Evolutionary conservation across 2,329 filamentous ascomycete species (phyloP), one percentile per base, ranked within the genome.

Genomic region (Trichoderma koningiopsis): DNA sequence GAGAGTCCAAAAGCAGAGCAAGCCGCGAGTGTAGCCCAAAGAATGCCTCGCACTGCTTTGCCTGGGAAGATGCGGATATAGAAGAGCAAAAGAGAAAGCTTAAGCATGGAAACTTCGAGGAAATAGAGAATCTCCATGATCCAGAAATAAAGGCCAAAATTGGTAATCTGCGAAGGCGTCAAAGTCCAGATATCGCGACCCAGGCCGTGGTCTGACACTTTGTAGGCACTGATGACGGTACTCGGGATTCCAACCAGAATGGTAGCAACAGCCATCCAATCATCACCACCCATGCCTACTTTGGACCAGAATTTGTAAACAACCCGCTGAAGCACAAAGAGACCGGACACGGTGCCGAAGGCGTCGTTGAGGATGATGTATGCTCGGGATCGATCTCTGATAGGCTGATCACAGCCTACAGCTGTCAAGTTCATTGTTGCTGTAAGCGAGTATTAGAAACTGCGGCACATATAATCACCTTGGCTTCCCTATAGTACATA

Each of bases 51-150:
- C 11, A 86, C 79, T 3, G 59, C 68, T 0, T 64, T 70, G 0
- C 76, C 73, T 0, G 84, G 84, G 71, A 89, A 89, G 68, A 88
- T 84, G 64, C 84, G 82, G 5, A 86, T 77, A 72, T 87, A 88
- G 75, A 88, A 87, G 73, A 85, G 80, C 0, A 88, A 76, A 29
- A 89, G 78, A 0, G 85, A 82, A 5, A 86, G 75, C 71, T 88
- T 87, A 19, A 85, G 78, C 31, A 85, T 75, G 1, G 82, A 77
- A 14, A 86, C 75, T 19, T 83, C 76, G 3, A 76, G 64, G 72
- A 87, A 85, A 74, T 88, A 86, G 27, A 85, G 62, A 7, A 79
- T 71, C 33, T 82, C 80, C 72, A 80, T 78, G 70, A 80, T 73
- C 72, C 82, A 86, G 29, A 86, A 81, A 72, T 76, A 81, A 31